Conservation (phyloP, 148 eudicot genomes). For the Vaccinium macrocarpon region DNA sequence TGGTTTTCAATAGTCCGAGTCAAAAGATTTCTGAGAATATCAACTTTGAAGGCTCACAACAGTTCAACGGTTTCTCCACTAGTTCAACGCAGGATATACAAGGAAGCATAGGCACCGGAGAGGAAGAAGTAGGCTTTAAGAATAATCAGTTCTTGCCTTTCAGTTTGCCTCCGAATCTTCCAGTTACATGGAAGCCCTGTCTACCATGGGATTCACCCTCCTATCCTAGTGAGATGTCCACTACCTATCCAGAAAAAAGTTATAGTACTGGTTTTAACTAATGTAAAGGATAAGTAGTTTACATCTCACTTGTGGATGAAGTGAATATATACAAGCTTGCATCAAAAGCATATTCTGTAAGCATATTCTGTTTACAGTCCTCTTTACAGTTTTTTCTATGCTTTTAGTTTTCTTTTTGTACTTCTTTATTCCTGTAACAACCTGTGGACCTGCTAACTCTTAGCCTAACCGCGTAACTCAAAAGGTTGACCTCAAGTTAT, state of each 20-base stretch:
- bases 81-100: constrained; percentile 46
- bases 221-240: constrained; percentile 65
- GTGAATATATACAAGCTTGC: neutral
- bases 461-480: too few relatives aligned
- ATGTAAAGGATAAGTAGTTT: neutral
- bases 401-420: neutral
- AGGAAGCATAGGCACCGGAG: constrained; percentile 25
- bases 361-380: neutral
- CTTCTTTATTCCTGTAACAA: too few relatives aligned
- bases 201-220: constrained; percentile 68
- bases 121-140: constrained; percentile 30
- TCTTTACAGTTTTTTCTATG: neutral
- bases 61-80: constrained; percentile 34
- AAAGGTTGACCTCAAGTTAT: too few relatives aligned
- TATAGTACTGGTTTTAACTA: constrained; percentile 24
- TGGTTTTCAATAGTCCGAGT: constrained; percentile 47
- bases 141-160: constrained; percentile 60
- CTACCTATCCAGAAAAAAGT: constrained; percentile 50
- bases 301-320: neutral
- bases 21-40: constrained; percentile 31
- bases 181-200: constrained; percentile 33
- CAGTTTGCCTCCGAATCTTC: constrained; percentile 37
- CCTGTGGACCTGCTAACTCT: too few relatives aligned
- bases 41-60: constrained; percentile 43
- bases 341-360: constrained; percentile 5